Percentiles rank a stretch among this genome's conserved stretches.
Conservation (phyloP, 2,329 filamentous ascomycete genomes). For the Nothophaeocryptopus gaeumannii region DNA sequence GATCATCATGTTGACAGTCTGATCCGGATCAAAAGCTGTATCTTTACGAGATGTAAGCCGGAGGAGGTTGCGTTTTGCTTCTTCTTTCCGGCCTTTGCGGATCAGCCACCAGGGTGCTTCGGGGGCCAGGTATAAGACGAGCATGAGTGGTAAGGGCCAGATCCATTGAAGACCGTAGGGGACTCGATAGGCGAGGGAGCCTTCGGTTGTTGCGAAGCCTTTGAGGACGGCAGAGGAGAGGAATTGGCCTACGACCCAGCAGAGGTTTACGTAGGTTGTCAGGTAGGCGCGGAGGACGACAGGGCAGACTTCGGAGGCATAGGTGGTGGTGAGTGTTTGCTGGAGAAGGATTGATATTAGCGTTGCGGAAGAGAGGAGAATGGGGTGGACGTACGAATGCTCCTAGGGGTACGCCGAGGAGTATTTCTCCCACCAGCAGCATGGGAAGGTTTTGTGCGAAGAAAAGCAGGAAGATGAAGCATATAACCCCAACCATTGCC, state of each 20-base stretch:
- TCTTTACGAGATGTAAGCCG: slow-evolving; percentile 29
- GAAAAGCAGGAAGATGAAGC: slow-evolving; percentile 53
- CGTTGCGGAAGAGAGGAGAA: not conserved
- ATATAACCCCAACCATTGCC: slow-evolving; percentile 52
- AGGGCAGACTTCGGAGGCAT: slow-evolving; percentile 40
- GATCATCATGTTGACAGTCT: slow-evolving; percentile 39
- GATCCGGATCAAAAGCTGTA: slow-evolving; percentile 21
- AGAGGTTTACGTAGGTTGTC: slow-evolving; percentile 35
- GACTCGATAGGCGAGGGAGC: slow-evolving; percentile 41
- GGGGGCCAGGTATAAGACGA: slow-evolving; percentile 30
- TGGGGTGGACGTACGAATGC: slow-evolving; percentile 20
- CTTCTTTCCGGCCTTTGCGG: slow-evolving; percentile 28
- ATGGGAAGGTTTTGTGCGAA: slow-evolving; percentile 36
- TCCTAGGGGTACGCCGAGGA: slow-evolving; percentile 44
- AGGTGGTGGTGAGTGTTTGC: slow-evolving; percentile 35
- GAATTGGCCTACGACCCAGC: slow-evolving; percentile 43
- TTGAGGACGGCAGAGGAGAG: slow-evolving; percentile 38
- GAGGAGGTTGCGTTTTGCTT: slow-evolving; percentile 26
- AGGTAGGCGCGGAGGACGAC: slow-evolving; percentile 23
- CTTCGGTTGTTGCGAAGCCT: slow-evolving; percentile 31
- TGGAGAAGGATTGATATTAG: not conserved
- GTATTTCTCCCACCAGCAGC: slow-evolving; percentile 35
- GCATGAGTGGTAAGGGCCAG: slow-evolving; percentile 36
- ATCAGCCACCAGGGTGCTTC: slow-evolving; percentile 35
- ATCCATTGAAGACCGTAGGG: slow-evolving; percentile 52